These are phyloP conservation scores for Eremothecium gossypii DNA, from an alignment of 1,139 yeast species.

Conservation along the genomic window DNA sequence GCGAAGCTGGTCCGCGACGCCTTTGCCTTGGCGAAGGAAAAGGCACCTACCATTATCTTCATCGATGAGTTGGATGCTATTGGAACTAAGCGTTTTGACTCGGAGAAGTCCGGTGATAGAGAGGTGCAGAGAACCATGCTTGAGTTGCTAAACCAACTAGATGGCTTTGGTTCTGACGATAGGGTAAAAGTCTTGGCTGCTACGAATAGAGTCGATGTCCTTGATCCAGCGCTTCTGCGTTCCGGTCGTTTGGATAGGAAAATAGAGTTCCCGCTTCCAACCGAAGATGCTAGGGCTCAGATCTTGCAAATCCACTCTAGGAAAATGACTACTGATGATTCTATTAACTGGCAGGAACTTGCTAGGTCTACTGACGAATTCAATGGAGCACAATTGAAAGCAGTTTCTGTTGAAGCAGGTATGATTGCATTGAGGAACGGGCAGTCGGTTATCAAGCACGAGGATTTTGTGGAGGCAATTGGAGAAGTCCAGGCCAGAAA, in stretches of 20 bases:
- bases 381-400: slow-evolving; percentile 96
- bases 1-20: slow-evolving; percentile 98
- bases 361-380: slow-evolving; percentile 98
- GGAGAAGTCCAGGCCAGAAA: slow-evolving; percentile 98
- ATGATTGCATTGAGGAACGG: slow-evolving; percentile 98
- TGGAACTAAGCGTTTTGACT: slow-evolving; percentile 96
- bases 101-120: slow-evolving; percentile 95
- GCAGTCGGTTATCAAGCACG: slow-evolving; percentile 84
- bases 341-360: slow-evolving; percentile 94
- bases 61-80: slow-evolving; percentile 98
- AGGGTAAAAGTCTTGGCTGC: slow-evolving; percentile 96
- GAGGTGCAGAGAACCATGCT: slow-evolving; percentile 99
- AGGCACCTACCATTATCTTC: slow-evolving; percentile 95
- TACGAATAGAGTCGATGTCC: slow-evolving; percentile 93
- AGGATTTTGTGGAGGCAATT: slow-evolving; percentile 96
- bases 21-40: slow-evolving; percentile 95
- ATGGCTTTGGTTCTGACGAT: slow-evolving; percentile 97
- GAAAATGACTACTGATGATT: slow-evolving; percentile 88
- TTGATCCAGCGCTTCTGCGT: slow-evolving; percentile 94
- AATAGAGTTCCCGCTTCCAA: slow-evolving; percentile 94
- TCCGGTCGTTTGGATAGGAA: slow-evolving; percentile 97
- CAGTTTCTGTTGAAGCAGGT: slow-evolving; percentile 98
- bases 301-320: slow-evolving; percentile 95
- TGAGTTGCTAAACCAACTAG: slow-evolving; percentile 91
- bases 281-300: slow-evolving; percentile 94